Evolutionary conservation across 2,329 filamentous ascomycete species (phyloP), one percentile per base, ranked within the genome.

Genomic region (Cadophora sp.): DNA sequence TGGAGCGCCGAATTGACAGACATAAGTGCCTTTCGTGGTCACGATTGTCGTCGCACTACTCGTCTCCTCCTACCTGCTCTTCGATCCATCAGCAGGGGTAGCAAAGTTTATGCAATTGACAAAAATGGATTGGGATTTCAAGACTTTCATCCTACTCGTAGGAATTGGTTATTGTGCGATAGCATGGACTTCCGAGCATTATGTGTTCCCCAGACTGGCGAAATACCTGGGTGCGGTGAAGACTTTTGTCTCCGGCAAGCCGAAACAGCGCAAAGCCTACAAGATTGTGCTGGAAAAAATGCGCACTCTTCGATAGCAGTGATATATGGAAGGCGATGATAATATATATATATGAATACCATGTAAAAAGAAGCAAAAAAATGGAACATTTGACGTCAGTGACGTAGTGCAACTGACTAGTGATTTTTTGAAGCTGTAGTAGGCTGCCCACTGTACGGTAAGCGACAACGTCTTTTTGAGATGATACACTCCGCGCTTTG

Each of bases 261-360:
- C 82, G 51, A 97, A 97, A 82, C 88, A 91, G 80, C 86, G 94
- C 71, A 97, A 97, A 80, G 83, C 89, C 80, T 97, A 97, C 77
- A 98, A 98, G 81, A 73, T 93, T 22, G 89, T 97, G 36, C 77
- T 85, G 59, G 91, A 96, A 76, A 82, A 87, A 65, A 91, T 90
- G 85, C 80, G 80, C 20, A 62, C 66, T 43, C 18, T 71, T 33
- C 72, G 72, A 59, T 74, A 65, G 65, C 41, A 48, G 59, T 56
- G 64, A 60, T 51, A 47, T 59, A 66, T 39, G 41, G 41, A 62
- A 22, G 18, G 18, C 14, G 47, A 6, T 53, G 45, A 55, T 66
- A 33, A 59, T 48, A 50, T 65, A 39, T 65, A 39, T 59, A 50
- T 64, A 33, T n/a, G 16, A 47, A 61, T 33, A 33, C 33, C n/a